Percentiles rank a stretch among this genome's conserved stretches.
Conservation (phyloP, 306 rosid species). For the Comarum palustre region DNA sequence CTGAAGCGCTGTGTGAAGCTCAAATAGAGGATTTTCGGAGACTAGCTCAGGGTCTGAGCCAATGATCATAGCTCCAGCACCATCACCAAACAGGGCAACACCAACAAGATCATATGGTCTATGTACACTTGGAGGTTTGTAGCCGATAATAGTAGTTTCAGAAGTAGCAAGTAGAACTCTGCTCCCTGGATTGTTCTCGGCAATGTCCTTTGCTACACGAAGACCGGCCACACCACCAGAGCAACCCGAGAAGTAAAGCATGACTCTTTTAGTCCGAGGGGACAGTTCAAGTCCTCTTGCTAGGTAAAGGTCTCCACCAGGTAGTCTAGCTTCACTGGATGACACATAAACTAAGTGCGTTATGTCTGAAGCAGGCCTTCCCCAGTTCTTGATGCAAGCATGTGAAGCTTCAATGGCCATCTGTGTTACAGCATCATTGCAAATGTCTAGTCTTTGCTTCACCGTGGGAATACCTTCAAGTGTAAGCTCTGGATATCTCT, state of each 20-base stretch:
- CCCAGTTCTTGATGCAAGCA: constrained; percentile 76
- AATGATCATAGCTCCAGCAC: constrained; percentile 81
- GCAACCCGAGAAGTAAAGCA: constrained; percentile 83
- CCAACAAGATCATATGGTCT: constrained; percentile 93
- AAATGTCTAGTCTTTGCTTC: constrained; percentile 76
- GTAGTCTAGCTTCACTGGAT: constrained; percentile 84
- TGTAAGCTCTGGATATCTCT: constrained; percentile 61
- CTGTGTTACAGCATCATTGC: constrained; percentile 77
- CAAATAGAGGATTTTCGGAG: constrained; percentile 65
- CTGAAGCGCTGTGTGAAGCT: constrained; percentile 77
- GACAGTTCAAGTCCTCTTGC: constrained; percentile 70
- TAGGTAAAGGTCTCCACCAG: constrained; percentile 83
- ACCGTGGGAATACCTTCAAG: constrained; percentile 68
- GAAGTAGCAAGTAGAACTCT: constrained; percentile 75
- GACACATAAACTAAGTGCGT: constrained; percentile 87
- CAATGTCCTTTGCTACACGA: constrained; percentile 80
- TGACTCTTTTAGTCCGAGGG: constrained; percentile 50
- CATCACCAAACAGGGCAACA: constrained; percentile 85
- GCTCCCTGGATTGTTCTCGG: constrained; percentile 89
- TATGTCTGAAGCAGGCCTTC: constrained; percentile 64
- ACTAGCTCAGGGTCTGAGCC: constrained; percentile 55
- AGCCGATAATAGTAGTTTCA: constrained; percentile 86
- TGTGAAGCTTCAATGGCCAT: constrained; percentile 91
- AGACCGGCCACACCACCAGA: constrained; percentile 93
- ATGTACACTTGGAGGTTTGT: constrained; percentile 73